Evolutionary conservation across 176 grass and related monocot species (phyloP).

Genomic region (Oryza officinalis): DNA sequence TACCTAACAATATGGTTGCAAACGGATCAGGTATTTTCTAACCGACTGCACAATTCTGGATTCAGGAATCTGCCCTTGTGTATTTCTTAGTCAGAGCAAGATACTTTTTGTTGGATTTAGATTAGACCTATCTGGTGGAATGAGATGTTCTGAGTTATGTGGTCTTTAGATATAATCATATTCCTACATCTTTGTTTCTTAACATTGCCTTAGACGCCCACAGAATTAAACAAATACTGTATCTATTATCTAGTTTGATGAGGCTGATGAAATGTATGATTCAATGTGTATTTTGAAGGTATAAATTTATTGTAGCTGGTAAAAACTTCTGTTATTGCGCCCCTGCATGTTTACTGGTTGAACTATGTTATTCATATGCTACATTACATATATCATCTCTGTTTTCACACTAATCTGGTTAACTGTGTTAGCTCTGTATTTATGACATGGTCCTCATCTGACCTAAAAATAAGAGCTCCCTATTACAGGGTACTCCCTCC

Average conservation of each 20-base stretch:
- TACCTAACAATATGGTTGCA: too few relatives aligned
- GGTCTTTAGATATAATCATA: too few relatives aligned
- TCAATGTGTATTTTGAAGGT: background rate
- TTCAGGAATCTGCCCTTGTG: too few relatives aligned
- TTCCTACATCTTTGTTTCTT: too few relatives aligned
- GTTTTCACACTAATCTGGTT: background rate
- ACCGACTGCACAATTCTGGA: too few relatives aligned
- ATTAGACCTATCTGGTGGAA: too few relatives aligned
- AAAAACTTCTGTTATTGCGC: background rate
- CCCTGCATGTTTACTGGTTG: background rate
- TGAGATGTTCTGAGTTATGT: too few relatives aligned
- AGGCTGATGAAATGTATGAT: background rate
- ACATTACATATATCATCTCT: background rate
- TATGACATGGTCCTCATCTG: background rate
- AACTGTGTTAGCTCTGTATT: background rate
- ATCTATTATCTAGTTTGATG: background rate
- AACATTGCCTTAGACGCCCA: too few relatives aligned
- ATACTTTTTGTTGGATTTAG: too few relatives aligned
- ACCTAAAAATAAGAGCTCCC: background rate
- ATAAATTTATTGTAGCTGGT: background rate
- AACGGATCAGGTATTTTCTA: background rate
- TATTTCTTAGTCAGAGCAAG: too few relatives aligned
- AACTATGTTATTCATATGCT: background rate
- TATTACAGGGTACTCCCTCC: background rate
- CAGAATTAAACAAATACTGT: background rate